Evolutionary conservation across 441 rosid species (phyloP).

Genomic region (Geranium incanum): DNA sequence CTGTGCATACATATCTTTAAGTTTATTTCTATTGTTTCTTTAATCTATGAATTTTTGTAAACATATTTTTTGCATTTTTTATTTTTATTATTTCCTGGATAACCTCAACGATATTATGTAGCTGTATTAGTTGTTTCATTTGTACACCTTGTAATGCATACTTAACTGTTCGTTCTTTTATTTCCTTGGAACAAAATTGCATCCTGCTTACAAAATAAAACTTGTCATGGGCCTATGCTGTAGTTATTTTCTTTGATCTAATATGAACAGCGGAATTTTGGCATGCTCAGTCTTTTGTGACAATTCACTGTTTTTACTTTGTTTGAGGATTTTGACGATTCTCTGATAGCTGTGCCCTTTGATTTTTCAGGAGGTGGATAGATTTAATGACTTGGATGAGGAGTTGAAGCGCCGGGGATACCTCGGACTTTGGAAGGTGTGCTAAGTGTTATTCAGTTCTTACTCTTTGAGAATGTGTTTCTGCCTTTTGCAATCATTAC

Average conservation of each 20-base stretch:
- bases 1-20: too few relatives aligned
- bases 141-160: background rate
- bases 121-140: background rate
- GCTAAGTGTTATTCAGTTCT: slow-evolving; percentile 9
- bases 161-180: background rate
- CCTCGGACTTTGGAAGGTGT: slow-evolving; percentile 79
- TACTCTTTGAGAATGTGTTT: background rate
- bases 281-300: background rate
- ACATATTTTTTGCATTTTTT: too few relatives aligned
- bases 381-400: slow-evolving; percentile 65
- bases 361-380: slow-evolving; percentile 73
- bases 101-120: too few relatives aligned
- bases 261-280: background rate
- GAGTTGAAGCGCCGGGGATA: slow-evolving; percentile 63
- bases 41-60: too few relatives aligned
- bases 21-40: too few relatives aligned
- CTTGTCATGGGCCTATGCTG: background rate
- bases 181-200: background rate
- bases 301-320: background rate
- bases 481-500: background rate
- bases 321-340: background rate
- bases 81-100: too few relatives aligned
- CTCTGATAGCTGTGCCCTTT: slow-evolving; percentile 8
- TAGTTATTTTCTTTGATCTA: too few relatives aligned
- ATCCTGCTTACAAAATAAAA: background rate